A percentile compares a stretch with the other conserved stretches of the same genome.
These are phyloP conservation scores for Chytriomyces sp. DNA, from an alignment of 192 early-diverging fungal genomes.

Conservation along the genomic window DNA sequence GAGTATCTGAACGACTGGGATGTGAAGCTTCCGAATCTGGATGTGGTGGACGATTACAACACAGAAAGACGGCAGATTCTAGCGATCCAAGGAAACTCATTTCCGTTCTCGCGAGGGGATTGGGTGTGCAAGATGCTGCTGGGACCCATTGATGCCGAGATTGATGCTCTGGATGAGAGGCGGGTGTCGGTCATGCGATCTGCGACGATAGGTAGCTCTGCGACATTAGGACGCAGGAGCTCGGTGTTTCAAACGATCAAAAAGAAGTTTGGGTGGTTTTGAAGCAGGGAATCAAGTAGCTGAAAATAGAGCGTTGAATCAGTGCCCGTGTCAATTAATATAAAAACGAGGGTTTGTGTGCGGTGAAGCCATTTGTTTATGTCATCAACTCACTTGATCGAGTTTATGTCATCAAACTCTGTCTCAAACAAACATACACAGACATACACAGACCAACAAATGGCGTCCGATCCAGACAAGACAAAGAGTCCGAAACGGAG, in stretches of 20 bases:
- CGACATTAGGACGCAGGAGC: too few species aligned
- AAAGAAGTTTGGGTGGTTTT: too few species aligned
- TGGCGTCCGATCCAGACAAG: neutral
- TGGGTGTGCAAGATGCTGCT: slow-evolving; percentile 35
- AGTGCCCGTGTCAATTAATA: too few species aligned
- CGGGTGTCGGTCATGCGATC: neutral
- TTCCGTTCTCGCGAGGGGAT: slow-evolving; percentile 31
- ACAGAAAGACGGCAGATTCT: slow-evolving; percentile 26
- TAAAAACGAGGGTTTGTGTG: too few species aligned
- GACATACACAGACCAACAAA: neutral
- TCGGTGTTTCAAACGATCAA: too few species aligned
- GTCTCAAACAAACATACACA: neutral
- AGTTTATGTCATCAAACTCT: neutral
- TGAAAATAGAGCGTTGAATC: too few species aligned
- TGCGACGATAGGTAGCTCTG: too few species aligned
- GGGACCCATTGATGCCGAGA: slow-evolving; percentile 27
- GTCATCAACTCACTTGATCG: neutral
- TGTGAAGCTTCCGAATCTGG: slow-evolving; percentile 1
- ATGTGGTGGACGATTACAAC: slow-evolving; percentile 27
- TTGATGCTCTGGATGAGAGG: slow-evolving; percentile 28
- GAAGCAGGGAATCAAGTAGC: too few species aligned
- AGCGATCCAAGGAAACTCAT: slow-evolving; percentile 5
- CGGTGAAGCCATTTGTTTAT: neutral
- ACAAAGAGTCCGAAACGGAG: slow-evolving; percentile 9
- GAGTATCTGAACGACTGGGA: slow-evolving; percentile 30